A percentile compares a stretch with the other conserved stretches of the same genome.
These are phyloP conservation scores for Apiospora arundinis DNA, from an alignment of 2,329 filamentous ascomycete genomes.

Conservation along the genomic window DNA sequence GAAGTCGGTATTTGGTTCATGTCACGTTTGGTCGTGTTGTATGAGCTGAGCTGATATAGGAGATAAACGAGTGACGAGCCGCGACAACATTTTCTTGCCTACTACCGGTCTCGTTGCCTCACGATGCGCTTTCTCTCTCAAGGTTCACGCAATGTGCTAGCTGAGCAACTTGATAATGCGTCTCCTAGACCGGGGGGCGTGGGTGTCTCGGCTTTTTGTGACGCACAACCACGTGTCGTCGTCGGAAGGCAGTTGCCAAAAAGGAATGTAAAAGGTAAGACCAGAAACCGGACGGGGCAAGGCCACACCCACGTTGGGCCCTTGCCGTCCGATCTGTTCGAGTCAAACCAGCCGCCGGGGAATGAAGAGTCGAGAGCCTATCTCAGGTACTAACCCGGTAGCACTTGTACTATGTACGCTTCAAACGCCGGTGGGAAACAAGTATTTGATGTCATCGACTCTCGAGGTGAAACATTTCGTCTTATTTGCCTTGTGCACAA, in stretches of 20 bases:
- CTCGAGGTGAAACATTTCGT: background rate
- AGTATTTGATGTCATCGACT: background rate
- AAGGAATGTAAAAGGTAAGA: background rate
- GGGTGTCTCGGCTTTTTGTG: background rate
- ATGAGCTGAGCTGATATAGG: background rate
- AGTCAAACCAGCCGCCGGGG: constrained; percentile 9
- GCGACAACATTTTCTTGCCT: background rate
- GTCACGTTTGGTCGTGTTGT: background rate
- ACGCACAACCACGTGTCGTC: background rate
- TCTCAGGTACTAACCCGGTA: background rate
- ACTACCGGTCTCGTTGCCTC: background rate
- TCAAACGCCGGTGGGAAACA: background rate
- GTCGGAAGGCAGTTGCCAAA: background rate
- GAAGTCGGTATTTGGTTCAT: background rate
- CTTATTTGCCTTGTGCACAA: background rate
- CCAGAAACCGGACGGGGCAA: background rate
- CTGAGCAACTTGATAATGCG: background rate
- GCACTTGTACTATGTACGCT: background rate
- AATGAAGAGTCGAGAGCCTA: background rate
- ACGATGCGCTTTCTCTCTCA: background rate
- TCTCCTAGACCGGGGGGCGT: background rate
- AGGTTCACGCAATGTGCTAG: background rate
- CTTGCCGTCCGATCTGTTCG: constrained; percentile 1
- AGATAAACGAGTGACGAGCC: background rate
- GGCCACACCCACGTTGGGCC: background rate